A percentile compares a stretch with the other conserved stretches of the same genome.
phyloP scores from a whole-genome alignment of 176 grass and related monocot genomes.

The Secale cereale region DNA sequence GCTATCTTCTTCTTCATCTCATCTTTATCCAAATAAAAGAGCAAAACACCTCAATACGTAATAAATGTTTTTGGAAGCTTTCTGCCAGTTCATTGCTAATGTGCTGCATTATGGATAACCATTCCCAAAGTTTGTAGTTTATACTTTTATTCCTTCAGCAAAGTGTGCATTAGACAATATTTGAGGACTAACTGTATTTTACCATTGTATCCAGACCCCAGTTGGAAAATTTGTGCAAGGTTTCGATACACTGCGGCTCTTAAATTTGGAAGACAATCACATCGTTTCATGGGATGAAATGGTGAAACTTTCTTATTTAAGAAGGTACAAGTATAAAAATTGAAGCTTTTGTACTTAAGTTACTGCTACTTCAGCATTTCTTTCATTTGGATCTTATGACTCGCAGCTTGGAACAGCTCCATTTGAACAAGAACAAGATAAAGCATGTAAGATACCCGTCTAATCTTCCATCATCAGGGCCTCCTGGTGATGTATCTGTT shows the following conservation, averaged over 20 bases:
- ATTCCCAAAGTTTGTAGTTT: not conserved
- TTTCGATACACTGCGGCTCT: constrained; percentile 57
- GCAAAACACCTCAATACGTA: not conserved
- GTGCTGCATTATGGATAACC: not conserved
- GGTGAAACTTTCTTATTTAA: constrained; percentile 79
- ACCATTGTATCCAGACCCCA: constrained; percentile 41
- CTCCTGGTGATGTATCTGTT: constrained; percentile 20
- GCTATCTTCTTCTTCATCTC: not conserved
- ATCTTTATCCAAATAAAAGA: not conserved
- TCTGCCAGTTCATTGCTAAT: not conserved
- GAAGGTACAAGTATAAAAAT: constrained; percentile 43
- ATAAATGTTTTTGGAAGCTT: not conserved
- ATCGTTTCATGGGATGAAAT: constrained; percentile 92
- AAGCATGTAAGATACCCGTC: constrained; percentile 76
- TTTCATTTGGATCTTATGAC: constrained; percentile 23
- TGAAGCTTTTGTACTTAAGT: not conserved
- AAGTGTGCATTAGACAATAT: not conserved
- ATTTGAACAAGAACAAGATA: constrained; percentile 93
- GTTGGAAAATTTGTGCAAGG: constrained; percentile 52
- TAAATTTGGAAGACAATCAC: constrained; percentile 88
- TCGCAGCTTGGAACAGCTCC: constrained; percentile 77
- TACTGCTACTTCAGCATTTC: not conserved
- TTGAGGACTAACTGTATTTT: constrained; percentile 17
- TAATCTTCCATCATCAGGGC: constrained; percentile 22
- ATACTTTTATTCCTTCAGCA: not conserved